Percentiles rank a stretch among this genome's conserved stretches.
These are phyloP conservation scores for Xylaria arbuscula DNA, from an alignment of 2,329 filamentous ascomycete species.

Conservation along the genomic window DNA sequence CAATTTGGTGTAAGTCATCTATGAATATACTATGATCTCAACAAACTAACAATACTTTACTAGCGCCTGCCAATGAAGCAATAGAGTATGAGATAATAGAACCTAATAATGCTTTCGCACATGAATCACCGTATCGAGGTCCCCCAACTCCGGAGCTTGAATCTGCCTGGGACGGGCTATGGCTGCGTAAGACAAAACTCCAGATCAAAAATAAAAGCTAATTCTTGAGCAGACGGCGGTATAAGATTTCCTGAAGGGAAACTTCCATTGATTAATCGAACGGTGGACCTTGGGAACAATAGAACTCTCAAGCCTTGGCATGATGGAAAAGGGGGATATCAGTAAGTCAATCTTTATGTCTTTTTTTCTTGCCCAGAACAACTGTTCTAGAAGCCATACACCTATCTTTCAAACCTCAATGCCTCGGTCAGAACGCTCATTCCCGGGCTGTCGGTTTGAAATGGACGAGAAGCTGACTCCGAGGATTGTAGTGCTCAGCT, in stretches of 20 bases:
- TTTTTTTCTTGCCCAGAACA: background rate
- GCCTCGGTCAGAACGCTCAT: background rate
- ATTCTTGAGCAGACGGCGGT: constrained; percentile 3
- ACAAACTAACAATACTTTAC: background rate
- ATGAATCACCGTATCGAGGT: constrained; percentile 30
- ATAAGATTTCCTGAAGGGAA: constrained; percentile 30
- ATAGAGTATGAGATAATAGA: constrained; percentile 31
- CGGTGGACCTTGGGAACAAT: constrained; percentile 30
- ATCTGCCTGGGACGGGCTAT: constrained; percentile 25
- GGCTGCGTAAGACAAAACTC: constrained; percentile 16
- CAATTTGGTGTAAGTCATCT: constrained; percentile 31
- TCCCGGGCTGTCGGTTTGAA: background rate
- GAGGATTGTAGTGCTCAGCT: constrained; percentile 15
- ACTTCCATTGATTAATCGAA: constrained; percentile 25
- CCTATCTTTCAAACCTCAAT: background rate
- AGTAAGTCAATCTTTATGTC: constrained; percentile 12
- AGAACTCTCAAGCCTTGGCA: constrained; percentile 33
- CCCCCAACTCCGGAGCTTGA: constrained; percentile 32
- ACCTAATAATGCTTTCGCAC: constrained; percentile 27
- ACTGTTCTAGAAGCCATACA: too few relatives aligned
- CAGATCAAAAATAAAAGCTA: background rate
- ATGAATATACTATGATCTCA: background rate
- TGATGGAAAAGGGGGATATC: constrained; percentile 31
- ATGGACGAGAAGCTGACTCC: background rate
- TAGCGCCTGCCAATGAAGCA: constrained; percentile 32